phyloP scores from a whole-genome alignment of 176 grass and related monocot species.

The Echinochloa phyllopogon region DNA sequence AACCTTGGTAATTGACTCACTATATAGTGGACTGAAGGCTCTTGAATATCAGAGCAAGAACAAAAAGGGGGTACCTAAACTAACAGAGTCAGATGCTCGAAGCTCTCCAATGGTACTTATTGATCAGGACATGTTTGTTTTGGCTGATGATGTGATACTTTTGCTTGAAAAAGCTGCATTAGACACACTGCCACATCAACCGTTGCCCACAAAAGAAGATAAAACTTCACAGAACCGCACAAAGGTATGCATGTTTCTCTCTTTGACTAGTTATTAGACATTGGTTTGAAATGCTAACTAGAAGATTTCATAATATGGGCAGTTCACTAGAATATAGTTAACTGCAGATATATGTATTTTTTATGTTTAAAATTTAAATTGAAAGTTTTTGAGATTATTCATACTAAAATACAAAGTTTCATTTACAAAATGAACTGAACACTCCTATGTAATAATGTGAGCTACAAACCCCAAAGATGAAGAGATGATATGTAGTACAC shows the following conservation, averaged over 20 bases:
- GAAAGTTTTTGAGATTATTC: conserved; percentile 22
- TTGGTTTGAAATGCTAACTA: conserved; percentile 16
- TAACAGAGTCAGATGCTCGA: conserved; percentile 62
- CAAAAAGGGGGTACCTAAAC: conserved; percentile 57
- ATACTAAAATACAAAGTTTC: not conserved
- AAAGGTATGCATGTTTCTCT: conserved; percentile 57
- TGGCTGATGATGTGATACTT: conserved; percentile 82
- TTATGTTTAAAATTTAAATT: not conserved
- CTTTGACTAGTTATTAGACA: conserved; percentile 7
- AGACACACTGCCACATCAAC: conserved; percentile 71
- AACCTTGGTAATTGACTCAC: conserved; percentile 87
- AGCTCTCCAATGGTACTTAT: conserved; percentile 74
- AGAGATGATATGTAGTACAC: not conserved
- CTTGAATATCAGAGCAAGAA: conserved; percentile 78
- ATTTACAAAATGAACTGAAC: conserved; percentile 3
- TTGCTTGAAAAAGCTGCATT: conserved; percentile 83
- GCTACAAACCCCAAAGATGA: conserved; percentile 14
- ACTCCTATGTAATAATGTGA: not conserved
- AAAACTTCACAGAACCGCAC: conserved; percentile 75
- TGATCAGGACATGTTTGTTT: conserved; percentile 86
- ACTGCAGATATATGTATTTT: conserved; percentile 6
- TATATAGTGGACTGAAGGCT: conserved; percentile 74
- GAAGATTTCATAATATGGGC: conserved; percentile 24
- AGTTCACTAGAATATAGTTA: conserved; percentile 23
- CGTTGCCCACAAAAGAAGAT: conserved; percentile 82